Evolutionary conservation across 2,329 filamentous ascomycete genomes (phyloP).

Genomic region (Chaetomium globosum): DNA sequence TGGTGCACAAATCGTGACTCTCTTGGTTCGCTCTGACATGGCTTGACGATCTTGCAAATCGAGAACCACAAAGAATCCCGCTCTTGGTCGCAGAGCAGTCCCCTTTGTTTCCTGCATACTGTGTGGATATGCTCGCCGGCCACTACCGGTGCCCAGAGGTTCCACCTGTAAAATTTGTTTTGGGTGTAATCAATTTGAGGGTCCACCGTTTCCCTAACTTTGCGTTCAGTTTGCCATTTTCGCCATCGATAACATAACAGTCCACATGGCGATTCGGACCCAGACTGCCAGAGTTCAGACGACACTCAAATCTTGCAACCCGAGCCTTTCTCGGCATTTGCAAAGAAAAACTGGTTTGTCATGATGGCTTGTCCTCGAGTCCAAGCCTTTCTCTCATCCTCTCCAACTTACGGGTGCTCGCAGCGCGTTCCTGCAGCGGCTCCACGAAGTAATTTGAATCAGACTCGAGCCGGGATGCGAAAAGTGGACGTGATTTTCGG

Average conservation of each 20-base stretch:
- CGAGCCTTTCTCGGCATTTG: neutral
- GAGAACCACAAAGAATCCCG: neutral
- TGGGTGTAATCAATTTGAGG: constrained; percentile 30
- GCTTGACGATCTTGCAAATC: constrained; percentile 2
- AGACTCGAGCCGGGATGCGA: constrained; percentile 3
- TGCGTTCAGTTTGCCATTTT: constrained; percentile 17
- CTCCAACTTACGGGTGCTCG: neutral
- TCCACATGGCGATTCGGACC: constrained; percentile 26
- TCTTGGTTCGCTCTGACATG: neutral
- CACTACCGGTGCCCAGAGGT: constrained; percentile 30
- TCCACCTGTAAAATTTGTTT: constrained; percentile 36
- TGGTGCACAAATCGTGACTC: neutral
- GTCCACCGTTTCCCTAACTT: constrained; percentile 27
- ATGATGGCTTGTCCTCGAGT: neutral
- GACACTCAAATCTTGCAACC: constrained; percentile 4
- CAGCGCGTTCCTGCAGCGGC: constrained; percentile 24
- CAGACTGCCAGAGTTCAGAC: constrained; percentile 25
- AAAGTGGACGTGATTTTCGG: constrained; percentile 23
- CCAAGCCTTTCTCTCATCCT: neutral
- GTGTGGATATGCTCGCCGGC: constrained; percentile 16
- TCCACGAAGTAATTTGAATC: neutral
- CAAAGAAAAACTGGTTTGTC: neutral
- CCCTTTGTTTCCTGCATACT: constrained; percentile 14
- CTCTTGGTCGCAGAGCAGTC: neutral
- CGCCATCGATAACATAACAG: constrained; percentile 1